Percentiles rank a stretch among this genome's conserved stretches.
Conservation (phyloP, 768 basidiomycete species). For the Auriscalpium orientale region DNA sequence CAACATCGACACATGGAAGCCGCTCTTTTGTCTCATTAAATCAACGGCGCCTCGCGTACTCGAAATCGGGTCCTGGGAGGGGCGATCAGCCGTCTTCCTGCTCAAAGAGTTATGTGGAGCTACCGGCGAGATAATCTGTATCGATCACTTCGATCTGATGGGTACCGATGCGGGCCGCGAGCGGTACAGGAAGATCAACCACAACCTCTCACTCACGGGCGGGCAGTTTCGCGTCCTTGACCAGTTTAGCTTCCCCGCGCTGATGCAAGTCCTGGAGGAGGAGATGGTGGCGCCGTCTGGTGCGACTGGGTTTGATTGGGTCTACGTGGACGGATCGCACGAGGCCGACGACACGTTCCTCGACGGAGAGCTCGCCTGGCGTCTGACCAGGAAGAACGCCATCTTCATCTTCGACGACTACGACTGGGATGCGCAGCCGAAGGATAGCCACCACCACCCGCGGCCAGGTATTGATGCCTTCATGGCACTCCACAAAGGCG, state of each 20-base stretch:
- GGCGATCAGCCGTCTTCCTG: slow-evolving; percentile 52
- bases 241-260: slow-evolving; percentile 46
- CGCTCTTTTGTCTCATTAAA: slow-evolving; percentile 30
- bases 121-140: slow-evolving; percentile 41
- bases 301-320: slow-evolving; percentile 45
- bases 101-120: slow-evolving; percentile 37
- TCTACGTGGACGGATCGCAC: slow-evolving; percentile 55
- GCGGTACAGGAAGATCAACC: slow-evolving; percentile 34
- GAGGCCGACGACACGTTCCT: slow-evolving; percentile 52
- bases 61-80: slow-evolving; percentile 59
- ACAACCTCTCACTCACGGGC: slow-evolving; percentile 41
- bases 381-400: slow-evolving; percentile 42
- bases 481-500: slow-evolving; percentile 39
- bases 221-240: slow-evolving; percentile 37
- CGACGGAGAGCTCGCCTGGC: slow-evolving; percentile 54
- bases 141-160: slow-evolving; percentile 55
- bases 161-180: slow-evolving; percentile 38
- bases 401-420: slow-evolving; percentile 55
- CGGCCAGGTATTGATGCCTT: slow-evolving; percentile 51
- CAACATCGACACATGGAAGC: slow-evolving; percentile 37
- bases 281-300: slow-evolving; percentile 24
- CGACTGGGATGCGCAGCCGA: slow-evolving; percentile 41
- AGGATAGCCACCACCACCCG: slow-evolving; percentile 44
- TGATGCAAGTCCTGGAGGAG: slow-evolving; percentile 40
- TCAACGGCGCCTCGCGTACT: slow-evolving; percentile 38